Base-by-base conservation (phyloP, 2,329 filamentous ascomycete genomes). In the Lachnellula subtilissima region DNA sequence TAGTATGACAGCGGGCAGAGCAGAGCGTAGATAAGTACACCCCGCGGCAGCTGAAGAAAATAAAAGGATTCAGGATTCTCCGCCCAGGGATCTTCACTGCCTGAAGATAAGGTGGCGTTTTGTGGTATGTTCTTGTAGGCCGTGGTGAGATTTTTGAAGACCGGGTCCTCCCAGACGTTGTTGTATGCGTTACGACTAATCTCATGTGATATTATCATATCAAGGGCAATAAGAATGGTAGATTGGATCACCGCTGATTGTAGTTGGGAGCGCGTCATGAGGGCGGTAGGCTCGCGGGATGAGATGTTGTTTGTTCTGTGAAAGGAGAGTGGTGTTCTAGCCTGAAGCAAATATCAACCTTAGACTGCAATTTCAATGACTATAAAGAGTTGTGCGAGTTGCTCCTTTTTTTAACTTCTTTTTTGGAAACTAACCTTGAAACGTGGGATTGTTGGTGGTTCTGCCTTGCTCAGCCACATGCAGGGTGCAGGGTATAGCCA, bases 191-290 rank as follows among this genome's bases (percentile, higher is more conserved):
- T 50, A 25, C 36, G 47, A 25, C 17, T 25, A 12, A 50, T 46
- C 39, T 54, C 52, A n/a, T 54, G 39, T 15, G 15, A 36, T 15
- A 50, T 7, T 15, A 54, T 46, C 39, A 54, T 35, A 7, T 37
- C 37, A 14, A 54, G 8, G 11, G 47, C 19, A 17, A n/a, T 17
- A 17, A 54, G 17, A 17, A 50, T 14, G 25, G 19, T 50, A 17
- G 22, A 54, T 54, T 42, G 28, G 28, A 54, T 32, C 15, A 45
- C 52, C 25, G 47, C 47, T 9, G 36, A 45, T 50, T 50, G 47
- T 6, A 54, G 28, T 22, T 45, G 23, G 22, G 47, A 50, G n/a
- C 46, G 46, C n/a, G 46, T 23, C 52, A 54, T 54, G 50, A 45
- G 25, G 36, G 36, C 22, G 48, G 36, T n/a, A n/a, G 48, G 15